Evolutionary conservation across 805 yeast genomes (phyloP), one percentile per base, ranked within the genome.

Genomic region (Wickerhamiella brachini): DNA sequence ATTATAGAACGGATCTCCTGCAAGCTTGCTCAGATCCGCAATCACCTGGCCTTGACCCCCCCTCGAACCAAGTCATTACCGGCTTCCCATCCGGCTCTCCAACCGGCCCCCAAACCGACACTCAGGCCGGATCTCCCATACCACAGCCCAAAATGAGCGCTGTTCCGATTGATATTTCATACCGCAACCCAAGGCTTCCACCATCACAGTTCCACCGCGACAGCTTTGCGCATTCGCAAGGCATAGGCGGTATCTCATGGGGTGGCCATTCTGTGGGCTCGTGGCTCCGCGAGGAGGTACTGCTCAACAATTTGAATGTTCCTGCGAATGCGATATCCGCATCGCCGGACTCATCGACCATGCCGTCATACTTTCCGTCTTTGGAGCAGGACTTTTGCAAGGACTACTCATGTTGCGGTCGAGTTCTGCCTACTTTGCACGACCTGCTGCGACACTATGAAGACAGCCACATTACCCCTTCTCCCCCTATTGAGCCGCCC

Each of bases 231-330:
- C 97, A 90, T 65, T 83, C 95, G 2, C 95, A 87, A 65, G 97
- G 97, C 10, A 85, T 93, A 82, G 97, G 97, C 44, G 98, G 97
- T 46, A 85, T 90, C 34, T 83, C 95, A 8, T 90, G 97, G 96
- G 97, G 97, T 21, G 88, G 95, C 2, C 79, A 89, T 52, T 83
- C 95, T 24, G 88, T 90, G 29, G 97, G 97, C 13, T 81, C 93
- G 15, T 90, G 98, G 98, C 72, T 90, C 22, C 84, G 88, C 63
- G 97, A 90, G 65, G 98, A 90, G 66, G 66, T 64, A 47, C 56
- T 65, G 60, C 56, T 62, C 52, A 60, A 62, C 51, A 57, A 59
- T 41, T 47, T 52, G 51, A 53, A 58, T 23, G 45, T 47, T 23
- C 48, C 60, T 55, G 65, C 68, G 54, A 53, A 63, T 45, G 54